Percentiles rank a stretch among this genome's conserved stretches.
Evolutionary conservation across 192 early-diverging fungal genomes (phyloP).

Genomic region (Geranomyces variabilis): DNA sequence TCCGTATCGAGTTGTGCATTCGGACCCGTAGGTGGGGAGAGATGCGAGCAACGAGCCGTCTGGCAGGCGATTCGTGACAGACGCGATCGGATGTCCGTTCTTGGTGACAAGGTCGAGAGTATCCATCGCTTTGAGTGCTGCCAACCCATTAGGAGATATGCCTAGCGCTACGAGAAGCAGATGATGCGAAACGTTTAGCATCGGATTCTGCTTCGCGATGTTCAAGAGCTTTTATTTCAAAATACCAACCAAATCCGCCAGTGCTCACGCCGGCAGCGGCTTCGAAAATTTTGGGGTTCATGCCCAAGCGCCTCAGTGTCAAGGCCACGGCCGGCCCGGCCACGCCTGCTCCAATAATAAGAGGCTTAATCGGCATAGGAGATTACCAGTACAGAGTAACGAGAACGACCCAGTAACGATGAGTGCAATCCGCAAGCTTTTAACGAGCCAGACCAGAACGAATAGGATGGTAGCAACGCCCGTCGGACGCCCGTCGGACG

Average conservation of each 20-base stretch:
- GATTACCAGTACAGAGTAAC: too few species aligned
- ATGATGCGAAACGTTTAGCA: not conserved
- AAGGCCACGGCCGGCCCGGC: constrained; percentile 3
- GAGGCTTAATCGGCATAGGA: not conserved
- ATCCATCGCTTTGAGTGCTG: not conserved
- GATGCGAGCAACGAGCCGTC: not conserved
- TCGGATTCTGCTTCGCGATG: not conserved
- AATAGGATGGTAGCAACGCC: too few species aligned
- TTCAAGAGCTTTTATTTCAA: too few species aligned
- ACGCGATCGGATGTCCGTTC: constrained; percentile 4
- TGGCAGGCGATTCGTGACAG: not conserved
- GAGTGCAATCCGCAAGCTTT: too few species aligned
- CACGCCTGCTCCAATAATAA: not conserved
- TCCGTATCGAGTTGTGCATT: not conserved
- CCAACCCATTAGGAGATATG: not conserved
- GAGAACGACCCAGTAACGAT: too few species aligned
- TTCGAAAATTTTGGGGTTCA: not conserved
- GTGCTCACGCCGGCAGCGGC: not conserved
- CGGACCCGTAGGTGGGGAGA: not conserved
- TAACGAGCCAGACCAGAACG: too few species aligned
- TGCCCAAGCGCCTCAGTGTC: not conserved
- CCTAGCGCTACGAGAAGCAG: not conserved
- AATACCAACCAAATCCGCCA: not conserved
- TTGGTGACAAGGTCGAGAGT: not conserved
- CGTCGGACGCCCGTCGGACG: too few species aligned